Percentiles rank a stretch among this genome's conserved stretches.
phyloP scores from a whole-genome alignment of 2,329 filamentous ascomycete genomes.

The Pezicula neosporulosa region DNA sequence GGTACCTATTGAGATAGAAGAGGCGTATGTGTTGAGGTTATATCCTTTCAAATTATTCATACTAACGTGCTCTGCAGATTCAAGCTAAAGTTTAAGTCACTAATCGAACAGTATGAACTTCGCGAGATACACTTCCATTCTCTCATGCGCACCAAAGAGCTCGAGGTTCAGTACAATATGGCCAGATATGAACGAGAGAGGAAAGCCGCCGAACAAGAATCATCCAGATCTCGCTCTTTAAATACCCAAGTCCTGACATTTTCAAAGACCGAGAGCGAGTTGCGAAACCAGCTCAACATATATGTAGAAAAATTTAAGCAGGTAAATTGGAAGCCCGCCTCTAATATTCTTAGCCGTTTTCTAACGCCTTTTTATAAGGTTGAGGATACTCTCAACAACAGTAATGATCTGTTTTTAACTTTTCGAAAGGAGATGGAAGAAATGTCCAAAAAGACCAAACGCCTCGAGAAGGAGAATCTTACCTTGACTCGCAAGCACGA shows the following conservation, averaged over 20 bases:
- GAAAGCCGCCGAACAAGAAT: conserved; percentile 81
- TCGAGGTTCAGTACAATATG: conserved; percentile 90
- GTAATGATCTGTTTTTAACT: conserved; percentile 93
- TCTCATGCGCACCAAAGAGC: conserved; percentile 87
- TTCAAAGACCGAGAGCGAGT: conserved; percentile 90
- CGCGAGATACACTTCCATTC: conserved; percentile 93
- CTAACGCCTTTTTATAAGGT: conserved; percentile 57
- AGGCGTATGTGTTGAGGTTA: conserved; percentile 58
- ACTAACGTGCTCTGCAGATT: conserved; percentile 56
- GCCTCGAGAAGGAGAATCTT: conserved; percentile 94
- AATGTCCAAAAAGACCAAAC: conserved; percentile 98
- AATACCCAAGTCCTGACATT: conserved; percentile 93
- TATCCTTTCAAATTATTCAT: conserved; percentile 9
- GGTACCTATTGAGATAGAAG: conserved; percentile 83
- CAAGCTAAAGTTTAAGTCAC: conserved; percentile 85
- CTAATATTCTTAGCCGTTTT: conserved; percentile 3
- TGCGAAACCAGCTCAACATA: conserved; percentile 92
- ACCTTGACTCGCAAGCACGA: conserved; percentile 90
- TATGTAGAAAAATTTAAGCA: conserved; percentile 99
- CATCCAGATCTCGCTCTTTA: conserved; percentile 75
- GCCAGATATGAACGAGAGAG: conserved; percentile 87
- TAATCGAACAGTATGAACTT: conserved; percentile 95
- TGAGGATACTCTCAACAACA: conserved; percentile 97
- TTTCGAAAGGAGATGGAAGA: conserved; percentile 99
- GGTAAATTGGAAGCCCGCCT: conserved; percentile 51